Base-by-base conservation (phyloP, 768 basidiomycete genomes). In the Crassisporium funariophilum region DNA sequence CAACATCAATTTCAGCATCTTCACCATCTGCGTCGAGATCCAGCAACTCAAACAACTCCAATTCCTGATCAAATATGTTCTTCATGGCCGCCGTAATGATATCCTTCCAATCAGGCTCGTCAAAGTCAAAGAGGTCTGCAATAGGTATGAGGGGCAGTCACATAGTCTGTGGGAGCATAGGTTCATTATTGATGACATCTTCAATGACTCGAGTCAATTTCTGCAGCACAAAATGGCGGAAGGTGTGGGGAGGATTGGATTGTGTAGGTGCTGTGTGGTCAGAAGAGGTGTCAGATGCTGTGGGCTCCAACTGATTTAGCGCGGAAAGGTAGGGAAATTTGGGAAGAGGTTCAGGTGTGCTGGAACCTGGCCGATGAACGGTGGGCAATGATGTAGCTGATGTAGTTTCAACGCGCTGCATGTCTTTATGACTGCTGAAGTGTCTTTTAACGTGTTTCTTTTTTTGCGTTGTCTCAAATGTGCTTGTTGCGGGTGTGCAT, bases 401-500 rank as follows among this genome's bases (percentile, higher is more conserved):
- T 29, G 27, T 29, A 29, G 7, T 29, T 29, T 29, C 27, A 29
- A 29, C 8, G 27, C 27, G 27, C 27, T 29, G 27, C 27, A 29
- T 29, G 13, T 29, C 27, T 13, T 29, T 29, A 29, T 29, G 27
- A 13, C 8, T 29, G 27, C 13, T 29, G 27, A 29, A 29, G 27
- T 29, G 27, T 13, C 27, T 29, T 29, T 29, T 29, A 29, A 29
- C 8, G 27, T 29, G 27, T 29, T 29, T 29, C 27, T 13, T 7
- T 29, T 29, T 29, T 7, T 29, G n/a, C 13, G 27, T 29, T 29
- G 27, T 29, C 27, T 29, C 27, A 41, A 12, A 52, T 17, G 37
- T 65, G 57, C 38, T 61, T 57, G 48, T 67, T 59, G 13, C 57
- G 44, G 22, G 66, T 41, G 33, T 64, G 61, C 41, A 67, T 52